Evolutionary conservation across 1,284 basidiomycete species (phyloP).

Genomic region (Tremellales sp.): DNA sequence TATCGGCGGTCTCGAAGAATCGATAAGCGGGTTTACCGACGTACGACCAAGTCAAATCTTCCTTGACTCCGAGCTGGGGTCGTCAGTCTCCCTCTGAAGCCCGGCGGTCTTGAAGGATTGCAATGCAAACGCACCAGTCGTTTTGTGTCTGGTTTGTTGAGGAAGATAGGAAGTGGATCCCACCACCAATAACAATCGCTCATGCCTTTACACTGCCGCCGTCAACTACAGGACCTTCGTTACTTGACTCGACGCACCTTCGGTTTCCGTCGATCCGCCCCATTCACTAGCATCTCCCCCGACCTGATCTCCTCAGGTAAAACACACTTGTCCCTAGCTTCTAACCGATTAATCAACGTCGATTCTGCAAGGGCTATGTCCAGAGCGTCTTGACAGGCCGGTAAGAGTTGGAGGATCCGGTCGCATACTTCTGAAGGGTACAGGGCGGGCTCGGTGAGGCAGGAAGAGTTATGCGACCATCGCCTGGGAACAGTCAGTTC

Average conservation of each 20-base stretch:
- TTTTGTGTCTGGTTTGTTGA: slow-evolving; percentile 6
- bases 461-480: not conserved
- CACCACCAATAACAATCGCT: slow-evolving; percentile 10
- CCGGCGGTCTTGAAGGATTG: too few relatives aligned
- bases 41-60: slow-evolving; percentile 3
- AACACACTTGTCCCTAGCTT: not conserved
- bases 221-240: not conserved
- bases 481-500: not conserved
- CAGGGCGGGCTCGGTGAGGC: not conserved
- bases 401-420: not conserved
- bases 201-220: slow-evolving; percentile 2
- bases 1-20: not conserved
- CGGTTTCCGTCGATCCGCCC: slow-evolving; percentile 1
- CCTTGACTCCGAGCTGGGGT: slow-evolving; percentile 7
- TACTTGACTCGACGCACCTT: not conserved
- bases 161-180: slow-evolving; percentile 1
- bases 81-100: too few relatives aligned
- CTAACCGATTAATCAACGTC: not conserved
- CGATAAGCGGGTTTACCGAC: slow-evolving; percentile 1
- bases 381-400: not conserved
- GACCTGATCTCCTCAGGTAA: not conserved
- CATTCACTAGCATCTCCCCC: not conserved
- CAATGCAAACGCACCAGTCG: slow-evolving; percentile 6
- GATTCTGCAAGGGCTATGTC: not conserved
- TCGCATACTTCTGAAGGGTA: not conserved